A percentile compares a stretch with the other conserved stretches of the same genome.
Evolutionary conservation across 2,329 filamentous ascomycete species (phyloP).

Genomic region (Ophiocordyceps camponoti-floridani): DNA sequence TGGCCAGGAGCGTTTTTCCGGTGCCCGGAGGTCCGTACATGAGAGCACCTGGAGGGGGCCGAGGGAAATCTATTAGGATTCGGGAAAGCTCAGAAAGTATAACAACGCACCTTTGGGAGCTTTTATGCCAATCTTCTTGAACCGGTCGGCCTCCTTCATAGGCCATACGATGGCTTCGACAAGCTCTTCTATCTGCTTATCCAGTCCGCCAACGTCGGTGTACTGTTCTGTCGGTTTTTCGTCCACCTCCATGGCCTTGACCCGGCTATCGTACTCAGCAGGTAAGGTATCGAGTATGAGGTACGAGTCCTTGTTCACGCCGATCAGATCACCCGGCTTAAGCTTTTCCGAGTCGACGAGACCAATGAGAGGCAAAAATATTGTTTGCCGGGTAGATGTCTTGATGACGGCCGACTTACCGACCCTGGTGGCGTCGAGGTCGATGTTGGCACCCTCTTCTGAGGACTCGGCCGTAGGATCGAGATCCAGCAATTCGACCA

Average conservation of each 20-base stretch:
- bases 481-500: slow-evolving; percentile 90
- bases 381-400: slow-evolving; percentile 94
- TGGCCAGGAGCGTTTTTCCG: slow-evolving; percentile 78
- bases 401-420: slow-evolving; percentile 99
- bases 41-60: slow-evolving; percentile 53
- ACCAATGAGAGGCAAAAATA: slow-evolving; percentile 93
- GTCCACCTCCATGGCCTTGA: slow-evolving; percentile 99
- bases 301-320: slow-evolving; percentile 98
- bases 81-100: background rate
- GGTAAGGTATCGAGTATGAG: slow-evolving; percentile 91
- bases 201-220: slow-evolving; percentile 87
- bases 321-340: slow-evolving; percentile 90
- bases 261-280: slow-evolving; percentile 94
- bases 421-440: slow-evolving; percentile 87
- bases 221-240: slow-evolving; percentile 99
- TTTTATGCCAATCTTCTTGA: slow-evolving; percentile 99
- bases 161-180: slow-evolving; percentile 98
- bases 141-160: slow-evolving; percentile 98
- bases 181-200: slow-evolving; percentile 98
- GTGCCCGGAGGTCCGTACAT: slow-evolving; percentile 95
- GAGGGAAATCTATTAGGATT: background rate
- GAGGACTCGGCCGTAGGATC: slow-evolving; percentile 91
- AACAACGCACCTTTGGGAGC: slow-evolving; percentile 68
- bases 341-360: slow-evolving; percentile 89
- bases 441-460: slow-evolving; percentile 96